These are phyloP conservation scores for Blumeria graminis DNA, from an alignment of 2,329 filamentous ascomycete genomes.

Conservation along the genomic window DNA sequence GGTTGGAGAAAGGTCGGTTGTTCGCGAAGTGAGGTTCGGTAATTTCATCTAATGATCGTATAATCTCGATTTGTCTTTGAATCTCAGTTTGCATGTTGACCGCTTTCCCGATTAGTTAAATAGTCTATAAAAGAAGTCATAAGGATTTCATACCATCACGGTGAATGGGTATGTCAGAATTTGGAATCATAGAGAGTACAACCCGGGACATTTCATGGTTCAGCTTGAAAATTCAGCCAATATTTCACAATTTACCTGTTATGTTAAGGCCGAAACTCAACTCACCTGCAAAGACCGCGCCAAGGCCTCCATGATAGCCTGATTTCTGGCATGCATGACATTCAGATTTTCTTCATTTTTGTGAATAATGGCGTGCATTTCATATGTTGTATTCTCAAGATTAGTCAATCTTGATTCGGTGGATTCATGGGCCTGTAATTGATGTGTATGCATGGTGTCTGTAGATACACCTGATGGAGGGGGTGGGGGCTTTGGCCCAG, in stretches of 20 bases:
- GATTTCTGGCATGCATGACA: constrained; percentile 57
- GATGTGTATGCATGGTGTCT: constrained; percentile 46
- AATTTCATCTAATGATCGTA: constrained; percentile 34
- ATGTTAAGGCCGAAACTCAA: constrained; percentile 1
- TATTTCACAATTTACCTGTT: neutral
- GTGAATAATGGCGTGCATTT: constrained; percentile 50
- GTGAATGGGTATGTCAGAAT: constrained; percentile 51
- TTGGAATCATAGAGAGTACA: constrained; percentile 48
- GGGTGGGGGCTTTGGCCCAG: constrained; percentile 43
- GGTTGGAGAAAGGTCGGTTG: constrained; percentile 36
- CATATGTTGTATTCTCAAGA: constrained; percentile 64
- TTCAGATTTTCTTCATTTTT: constrained; percentile 67
- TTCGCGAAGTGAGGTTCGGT: constrained; percentile 41
- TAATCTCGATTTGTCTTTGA: constrained; percentile 32
- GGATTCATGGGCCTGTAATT: constrained; percentile 29
- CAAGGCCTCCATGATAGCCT: constrained; percentile 60
- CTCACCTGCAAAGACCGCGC: constrained; percentile 42
- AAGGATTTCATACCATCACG: constrained; percentile 43
- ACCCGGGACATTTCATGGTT: constrained; percentile 65
- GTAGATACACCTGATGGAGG: constrained; percentile 70
- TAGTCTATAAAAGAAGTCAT: neutral
- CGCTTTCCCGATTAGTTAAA: constrained; percentile 18
- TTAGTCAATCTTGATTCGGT: constrained; percentile 49
- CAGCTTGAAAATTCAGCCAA: constrained; percentile 28
- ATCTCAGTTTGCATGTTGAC: constrained; percentile 32